Percentiles rank a stretch among this genome's conserved stretches.
Conservation (phyloP, 2,329 filamentous ascomycete genomes). For the Neofusicoccum sp. region DNA sequence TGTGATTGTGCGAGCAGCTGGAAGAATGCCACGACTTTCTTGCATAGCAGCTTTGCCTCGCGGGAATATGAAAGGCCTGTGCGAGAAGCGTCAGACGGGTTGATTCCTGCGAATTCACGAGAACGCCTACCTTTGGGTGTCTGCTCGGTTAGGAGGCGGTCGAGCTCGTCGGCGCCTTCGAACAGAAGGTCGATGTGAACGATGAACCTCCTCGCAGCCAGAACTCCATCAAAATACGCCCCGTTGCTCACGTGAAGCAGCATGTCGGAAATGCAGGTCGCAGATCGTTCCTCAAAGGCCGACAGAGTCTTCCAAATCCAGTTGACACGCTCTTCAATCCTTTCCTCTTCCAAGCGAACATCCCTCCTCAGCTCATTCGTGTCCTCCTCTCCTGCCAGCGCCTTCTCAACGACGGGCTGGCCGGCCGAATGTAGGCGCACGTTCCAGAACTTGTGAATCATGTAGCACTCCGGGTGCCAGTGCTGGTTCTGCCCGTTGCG, state of each 20-base stretch:
- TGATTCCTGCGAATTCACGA: neutral
- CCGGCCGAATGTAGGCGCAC: constrained; percentile 65
- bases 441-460: constrained; percentile 99
- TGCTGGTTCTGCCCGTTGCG: constrained; percentile 97
- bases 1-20: constrained; percentile 91
- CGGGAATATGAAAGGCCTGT: constrained; percentile 83
- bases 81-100: constrained; percentile 10
- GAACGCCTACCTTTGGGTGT: constrained; percentile 68
- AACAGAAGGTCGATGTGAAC: constrained; percentile 94
- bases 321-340: constrained; percentile 96
- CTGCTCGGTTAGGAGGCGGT: constrained; percentile 65
- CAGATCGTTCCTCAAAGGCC: constrained; percentile 94
- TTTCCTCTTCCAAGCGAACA: constrained; percentile 83
- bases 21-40: constrained; percentile 98
- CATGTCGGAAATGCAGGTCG: constrained; percentile 98
- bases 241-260: constrained; percentile 97
- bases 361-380: constrained; percentile 68
- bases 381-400: constrained; percentile 51
- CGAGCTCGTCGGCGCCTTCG: constrained; percentile 79
- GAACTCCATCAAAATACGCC: constrained; percentile 89
- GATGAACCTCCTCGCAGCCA: constrained; percentile 95
- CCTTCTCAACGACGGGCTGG: constrained; percentile 37
- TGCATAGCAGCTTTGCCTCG: constrained; percentile 98
- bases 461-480: constrained; percentile 99
- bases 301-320: constrained; percentile 98